phyloP scores from a whole-genome alignment of 2,329 filamentous ascomycete species.

The Ploettnerulaceae sp. region DNA sequence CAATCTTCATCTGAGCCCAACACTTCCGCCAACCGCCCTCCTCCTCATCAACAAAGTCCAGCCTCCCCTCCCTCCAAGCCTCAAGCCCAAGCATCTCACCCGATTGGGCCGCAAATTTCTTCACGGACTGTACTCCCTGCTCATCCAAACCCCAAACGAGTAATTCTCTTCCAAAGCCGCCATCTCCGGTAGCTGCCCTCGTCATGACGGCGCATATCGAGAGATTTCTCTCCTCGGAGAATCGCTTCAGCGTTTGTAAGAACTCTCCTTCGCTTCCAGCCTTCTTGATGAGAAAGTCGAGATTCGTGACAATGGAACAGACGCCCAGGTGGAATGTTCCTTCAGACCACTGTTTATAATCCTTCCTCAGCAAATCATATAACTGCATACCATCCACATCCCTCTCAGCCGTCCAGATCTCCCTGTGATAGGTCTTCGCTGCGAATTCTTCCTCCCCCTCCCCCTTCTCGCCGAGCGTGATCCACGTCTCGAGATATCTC shows the following conservation, averaged over 20 bases:
- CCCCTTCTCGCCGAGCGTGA: no score
- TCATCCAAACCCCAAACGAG: slow-evolving; percentile 59
- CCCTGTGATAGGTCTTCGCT: slow-evolving; percentile 50
- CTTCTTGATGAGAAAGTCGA: slow-evolving; percentile 57
- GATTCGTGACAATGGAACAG: slow-evolving; percentile 57
- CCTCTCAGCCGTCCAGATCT: slow-evolving; percentile 60
- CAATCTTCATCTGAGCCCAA: slow-evolving; percentile 62
- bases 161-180: slow-evolving; percentile 59
- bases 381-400: slow-evolving; percentile 58
- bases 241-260: slow-evolving; percentile 44
- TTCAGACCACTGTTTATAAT: slow-evolving; percentile 77
- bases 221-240: slow-evolving; percentile 52
- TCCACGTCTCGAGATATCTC: slow-evolving; percentile 50
- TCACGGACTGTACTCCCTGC: slow-evolving; percentile 45
- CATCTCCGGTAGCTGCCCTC: slow-evolving; percentile 45
- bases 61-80: slow-evolving; percentile 45
- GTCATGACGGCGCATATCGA: slow-evolving; percentile 67
- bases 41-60: slow-evolving; percentile 40
- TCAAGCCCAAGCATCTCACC: slow-evolving; percentile 50
- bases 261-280: slow-evolving; percentile 42
- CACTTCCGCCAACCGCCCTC: slow-evolving; percentile 53
- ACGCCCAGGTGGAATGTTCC: slow-evolving; percentile 57
- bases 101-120: slow-evolving; percentile 47
- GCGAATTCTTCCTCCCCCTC: slow-evolving; percentile 41
- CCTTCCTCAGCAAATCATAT: slow-evolving; percentile 68